phyloP scores from a whole-genome alignment of 345 rosid genomes.

The Dovyalis caffra region DNA sequence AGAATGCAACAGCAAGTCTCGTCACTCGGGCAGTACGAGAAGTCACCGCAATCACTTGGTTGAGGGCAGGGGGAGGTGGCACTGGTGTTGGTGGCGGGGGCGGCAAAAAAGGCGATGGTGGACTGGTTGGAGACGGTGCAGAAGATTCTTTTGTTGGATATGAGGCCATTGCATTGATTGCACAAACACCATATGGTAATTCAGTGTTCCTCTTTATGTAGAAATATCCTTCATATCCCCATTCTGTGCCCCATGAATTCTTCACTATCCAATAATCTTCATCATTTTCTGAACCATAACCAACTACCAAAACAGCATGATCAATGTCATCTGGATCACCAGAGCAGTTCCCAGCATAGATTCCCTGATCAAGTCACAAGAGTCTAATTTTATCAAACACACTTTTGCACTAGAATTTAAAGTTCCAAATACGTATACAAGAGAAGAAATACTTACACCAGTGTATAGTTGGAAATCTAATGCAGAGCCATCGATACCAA shows the following conservation, averaged over 20 bases:
- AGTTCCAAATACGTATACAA: not conserved
- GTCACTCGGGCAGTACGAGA: conserved; percentile 46
- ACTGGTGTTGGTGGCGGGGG: conserved; percentile 30
- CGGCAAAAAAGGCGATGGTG: conserved; percentile 29
- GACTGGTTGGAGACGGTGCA: conserved; percentile 52
- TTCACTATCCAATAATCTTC: conserved; percentile 85
- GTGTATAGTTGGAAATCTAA: conserved; percentile 75
- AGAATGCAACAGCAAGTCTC: conserved; percentile 69
- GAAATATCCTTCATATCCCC: conserved; percentile 68
- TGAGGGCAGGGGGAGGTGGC: conserved; percentile 52
- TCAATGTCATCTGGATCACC: conserved; percentile 58
- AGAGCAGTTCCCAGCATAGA: conserved; percentile 59
- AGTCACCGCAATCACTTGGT: conserved; percentile 63
- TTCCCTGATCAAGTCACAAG: conserved; percentile 40
- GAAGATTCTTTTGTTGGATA: conserved; percentile 60
- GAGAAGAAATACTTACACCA: conserved; percentile 38
- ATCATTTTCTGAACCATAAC: conserved; percentile 60
- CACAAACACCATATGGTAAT: conserved; percentile 51
- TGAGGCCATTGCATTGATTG: conserved; percentile 67
- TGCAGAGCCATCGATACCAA: conserved; percentile 70
- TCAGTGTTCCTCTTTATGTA: conserved; percentile 42
- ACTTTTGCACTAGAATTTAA: not conserved
- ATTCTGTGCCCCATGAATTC: conserved; percentile 78
- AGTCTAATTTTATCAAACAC: not conserved
- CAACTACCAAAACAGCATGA: conserved; percentile 73